phyloP scores from a whole-genome alignment of 305 asterid species.

The Euphrasia arctica region DNA sequence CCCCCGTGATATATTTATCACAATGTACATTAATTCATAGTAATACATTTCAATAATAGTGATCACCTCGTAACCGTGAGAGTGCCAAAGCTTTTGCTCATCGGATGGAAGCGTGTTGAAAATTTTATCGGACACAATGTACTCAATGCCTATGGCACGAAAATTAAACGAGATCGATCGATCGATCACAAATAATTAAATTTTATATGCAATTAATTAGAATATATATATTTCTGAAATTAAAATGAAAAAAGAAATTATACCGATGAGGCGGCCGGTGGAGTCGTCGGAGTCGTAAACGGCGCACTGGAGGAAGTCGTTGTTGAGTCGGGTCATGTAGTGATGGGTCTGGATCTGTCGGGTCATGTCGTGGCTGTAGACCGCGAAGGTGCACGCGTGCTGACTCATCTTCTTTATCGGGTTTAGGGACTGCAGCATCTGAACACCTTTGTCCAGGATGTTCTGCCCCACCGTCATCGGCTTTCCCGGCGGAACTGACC shows the following conservation, averaged over 20 bases:
- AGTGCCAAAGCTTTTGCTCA: slow-evolving; percentile 91
- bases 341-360: slow-evolving; percentile 87
- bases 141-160: slow-evolving; percentile 57
- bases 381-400: slow-evolving; percentile 78
- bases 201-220: too few relatives aligned
- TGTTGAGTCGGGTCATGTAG: slow-evolving; percentile 49
- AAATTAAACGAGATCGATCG: too few relatives aligned
- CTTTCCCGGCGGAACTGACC: slow-evolving; percentile 69
- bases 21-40: too few relatives aligned
- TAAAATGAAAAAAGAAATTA: neutral
- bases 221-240: neutral
- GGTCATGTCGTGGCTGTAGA: slow-evolving; percentile 72
- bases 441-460: slow-evolving; percentile 67
- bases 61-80: slow-evolving; percentile 72
- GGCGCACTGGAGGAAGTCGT: slow-evolving; percentile 78
- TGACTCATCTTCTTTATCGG: slow-evolving; percentile 68
- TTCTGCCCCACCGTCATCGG: slow-evolving; percentile 51
- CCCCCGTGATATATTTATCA: too few relatives aligned
- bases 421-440: slow-evolving; percentile 62
- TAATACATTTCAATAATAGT: too few relatives aligned
- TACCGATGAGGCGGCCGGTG: slow-evolving; percentile 69
- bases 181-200: too few relatives aligned
- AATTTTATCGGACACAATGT: slow-evolving; percentile 52
- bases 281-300: slow-evolving; percentile 73
- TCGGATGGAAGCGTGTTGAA: slow-evolving; percentile 62